Percentiles rank a stretch among this genome's conserved stretches.
These are phyloP conservation scores for Phaeosphaeria sp. DNA, from an alignment of 2,329 filamentous ascomycete species.

Conservation along the genomic window DNA sequence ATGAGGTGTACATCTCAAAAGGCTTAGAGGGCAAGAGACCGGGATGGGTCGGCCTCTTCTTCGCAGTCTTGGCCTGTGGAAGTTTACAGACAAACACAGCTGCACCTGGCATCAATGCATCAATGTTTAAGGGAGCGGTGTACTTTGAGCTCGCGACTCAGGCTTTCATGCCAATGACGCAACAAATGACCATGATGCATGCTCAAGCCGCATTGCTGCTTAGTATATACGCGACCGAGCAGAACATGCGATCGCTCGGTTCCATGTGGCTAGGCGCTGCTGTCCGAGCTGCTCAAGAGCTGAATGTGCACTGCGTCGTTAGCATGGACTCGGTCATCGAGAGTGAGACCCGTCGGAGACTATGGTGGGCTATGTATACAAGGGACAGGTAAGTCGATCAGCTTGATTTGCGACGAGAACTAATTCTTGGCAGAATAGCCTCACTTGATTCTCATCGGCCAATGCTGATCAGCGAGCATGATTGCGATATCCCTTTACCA, in stretches of 20 bases:
- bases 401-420: constrained; percentile 6
- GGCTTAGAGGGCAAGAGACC: constrained; percentile 66
- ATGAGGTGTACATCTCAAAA: constrained; percentile 73
- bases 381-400: constrained; percentile 72
- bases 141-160: constrained; percentile 75
- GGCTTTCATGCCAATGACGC: constrained; percentile 80
- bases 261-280: constrained; percentile 86
- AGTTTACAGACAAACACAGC: constrained; percentile 71
- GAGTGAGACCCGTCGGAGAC: constrained; percentile 81
- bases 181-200: constrained; percentile 77
- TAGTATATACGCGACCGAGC: constrained; percentile 81
- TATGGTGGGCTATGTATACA: constrained; percentile 95
- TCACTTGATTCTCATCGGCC: constrained; percentile 83
- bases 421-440: constrained; percentile 63
- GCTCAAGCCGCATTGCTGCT: constrained; percentile 75
- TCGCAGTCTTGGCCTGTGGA: constrained; percentile 82
- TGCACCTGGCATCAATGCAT: constrained; percentile 60
- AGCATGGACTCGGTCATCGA: constrained; percentile 70
- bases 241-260: constrained; percentile 83
- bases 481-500: constrained; percentile 85
- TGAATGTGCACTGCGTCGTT: constrained; percentile 57
- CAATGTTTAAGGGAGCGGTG: constrained; percentile 63
- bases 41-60: constrained; percentile 81
- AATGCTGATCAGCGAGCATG: constrained; percentile 81
- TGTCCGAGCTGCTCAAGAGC: constrained; percentile 80